Evolutionary conservation across 306 rosid species (phyloP).

Genomic region (Macrotyloma uniflorum): DNA sequence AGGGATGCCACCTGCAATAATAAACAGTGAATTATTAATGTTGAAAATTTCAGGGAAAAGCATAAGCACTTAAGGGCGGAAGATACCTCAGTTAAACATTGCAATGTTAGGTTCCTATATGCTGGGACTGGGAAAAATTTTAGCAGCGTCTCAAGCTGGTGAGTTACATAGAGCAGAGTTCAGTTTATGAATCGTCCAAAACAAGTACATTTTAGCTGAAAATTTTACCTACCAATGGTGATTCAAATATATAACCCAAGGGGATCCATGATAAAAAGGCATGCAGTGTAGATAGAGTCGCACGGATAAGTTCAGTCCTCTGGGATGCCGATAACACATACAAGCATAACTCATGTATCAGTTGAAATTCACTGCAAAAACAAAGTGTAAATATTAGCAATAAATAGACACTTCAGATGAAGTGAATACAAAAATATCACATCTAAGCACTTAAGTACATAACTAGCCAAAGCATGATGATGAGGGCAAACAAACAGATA

Average conservation of each 20-base stretch:
- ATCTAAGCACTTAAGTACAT: not conserved
- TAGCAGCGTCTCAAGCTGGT: conserved; percentile 94
- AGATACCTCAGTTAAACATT: conserved; percentile 88
- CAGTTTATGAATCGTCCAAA: conserved; percentile 18
- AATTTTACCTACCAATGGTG: conserved; percentile 72
- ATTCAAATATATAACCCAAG: conserved; percentile 94
- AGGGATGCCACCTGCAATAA: conserved; percentile 86
- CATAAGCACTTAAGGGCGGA: not conserved
- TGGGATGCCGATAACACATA: conserved; percentile 95
- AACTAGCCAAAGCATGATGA: conserved; percentile 21
- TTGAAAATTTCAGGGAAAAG: conserved; percentile 6
- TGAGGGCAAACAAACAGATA: not conserved
- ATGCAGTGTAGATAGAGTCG: conserved; percentile 91
- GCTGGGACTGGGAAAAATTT: conserved; percentile 85
- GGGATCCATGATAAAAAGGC: conserved; percentile 99
- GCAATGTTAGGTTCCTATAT: conserved; percentile 89
- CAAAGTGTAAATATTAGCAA: conserved; percentile 41
- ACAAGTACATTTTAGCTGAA: conserved; percentile 24
- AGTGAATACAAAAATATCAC: not conserved
- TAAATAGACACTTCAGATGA: not conserved
- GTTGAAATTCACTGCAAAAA: conserved; percentile 93
- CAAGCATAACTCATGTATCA: conserved; percentile 96
- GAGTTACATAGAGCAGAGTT: conserved; percentile 27
- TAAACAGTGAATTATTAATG: conserved; percentile 18
- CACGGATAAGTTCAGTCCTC: conserved; percentile 89